These are phyloP conservation scores for Penicillium brevicompactum DNA, from an alignment of 2,329 filamentous ascomycete species.

Conservation along the genomic window DNA sequence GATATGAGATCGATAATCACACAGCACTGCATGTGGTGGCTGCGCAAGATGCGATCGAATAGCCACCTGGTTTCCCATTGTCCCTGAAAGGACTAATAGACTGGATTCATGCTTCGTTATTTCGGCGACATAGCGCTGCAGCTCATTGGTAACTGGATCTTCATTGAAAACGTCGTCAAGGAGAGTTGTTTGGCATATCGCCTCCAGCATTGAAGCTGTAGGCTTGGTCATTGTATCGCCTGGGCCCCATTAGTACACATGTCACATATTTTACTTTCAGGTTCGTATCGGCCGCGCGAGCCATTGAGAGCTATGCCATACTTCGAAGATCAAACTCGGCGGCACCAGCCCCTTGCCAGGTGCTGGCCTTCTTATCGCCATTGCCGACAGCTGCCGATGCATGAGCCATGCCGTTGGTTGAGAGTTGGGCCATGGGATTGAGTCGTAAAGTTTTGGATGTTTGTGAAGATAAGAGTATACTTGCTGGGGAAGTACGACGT, in stretches of 20 bases:
- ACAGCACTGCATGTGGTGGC: constrained; percentile 78
- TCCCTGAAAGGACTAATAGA: constrained; percentile 83
- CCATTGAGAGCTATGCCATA: constrained; percentile 26
- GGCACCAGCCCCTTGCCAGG: constrained; percentile 51
- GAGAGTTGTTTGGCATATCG: constrained; percentile 73
- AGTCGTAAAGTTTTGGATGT: constrained; percentile 7
- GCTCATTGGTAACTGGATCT: constrained; percentile 73
- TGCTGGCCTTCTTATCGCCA: constrained; percentile 20
- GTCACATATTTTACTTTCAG: neutral
- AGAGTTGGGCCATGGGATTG: constrained; percentile 23
- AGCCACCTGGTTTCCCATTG: constrained; percentile 91
- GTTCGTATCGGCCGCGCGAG: neutral
- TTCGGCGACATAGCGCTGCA: constrained; percentile 73
- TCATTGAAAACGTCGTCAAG: constrained; percentile 83
- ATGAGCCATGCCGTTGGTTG: constrained; percentile 16
- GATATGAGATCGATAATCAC: constrained; percentile 78
- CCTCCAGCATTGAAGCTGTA: constrained; percentile 77
- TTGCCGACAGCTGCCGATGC: constrained; percentile 1
- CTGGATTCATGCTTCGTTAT: constrained; percentile 75
- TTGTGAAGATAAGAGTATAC: constrained; percentile 1
- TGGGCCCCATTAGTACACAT: constrained; percentile 27
- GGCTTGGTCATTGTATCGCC: constrained; percentile 75
- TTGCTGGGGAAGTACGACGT: constrained; percentile 11
- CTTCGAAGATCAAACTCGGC: constrained; percentile 61
- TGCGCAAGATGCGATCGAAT: constrained; percentile 75